Percentiles rank a stretch among this genome's conserved stretches.
Evolutionary conservation across 805 yeast genomes (phyloP).

Genomic region (Candida palmyrensis): DNA sequence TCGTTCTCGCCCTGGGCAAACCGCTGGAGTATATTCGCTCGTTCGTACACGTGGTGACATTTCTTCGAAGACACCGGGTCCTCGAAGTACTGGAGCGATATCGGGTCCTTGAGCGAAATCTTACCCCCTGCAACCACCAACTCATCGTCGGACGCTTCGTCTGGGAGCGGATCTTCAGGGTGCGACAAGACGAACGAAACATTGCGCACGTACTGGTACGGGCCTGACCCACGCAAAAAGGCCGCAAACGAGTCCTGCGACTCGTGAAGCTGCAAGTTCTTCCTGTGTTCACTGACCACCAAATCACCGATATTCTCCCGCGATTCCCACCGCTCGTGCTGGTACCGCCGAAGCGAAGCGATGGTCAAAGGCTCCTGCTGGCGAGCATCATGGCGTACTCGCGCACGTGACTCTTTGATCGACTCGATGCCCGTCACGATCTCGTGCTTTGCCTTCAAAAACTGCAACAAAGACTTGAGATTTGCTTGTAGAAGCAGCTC

Average conservation of each 20-base stretch:
- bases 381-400: constrained; percentile 14
- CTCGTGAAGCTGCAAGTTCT: constrained; percentile 3
- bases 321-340: constrained; percentile 6
- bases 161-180: constrained; percentile 63
- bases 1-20: constrained; percentile 15
- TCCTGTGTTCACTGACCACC: constrained; percentile 7
- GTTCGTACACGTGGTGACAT: constrained; percentile 65
- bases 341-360: constrained; percentile 17
- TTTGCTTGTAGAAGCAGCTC: constrained; percentile 6
- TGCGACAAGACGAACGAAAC: constrained; percentile 46
- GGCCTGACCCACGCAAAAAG: constrained; percentile 6
- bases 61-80: constrained; percentile 50
- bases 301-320: constrained; percentile 14
- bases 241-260: constrained; percentile 5
- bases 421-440: constrained; percentile 7
- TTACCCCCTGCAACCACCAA: constrained; percentile 65
- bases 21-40: constrained; percentile 33
- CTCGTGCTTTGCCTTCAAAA: constrained; percentile 10
- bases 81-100: constrained; percentile 47
- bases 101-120: constrained; percentile 64
- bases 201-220: constrained; percentile 30
- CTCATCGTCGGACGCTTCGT: constrained; percentile 50
- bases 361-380: constrained; percentile 17
- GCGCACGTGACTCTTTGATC: constrained; percentile 13
- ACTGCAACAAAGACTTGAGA: constrained; percentile 10